Evolutionary conservation across 2,329 filamentous ascomycete species (phyloP).

Genomic region (Chrysoporthe puriensis): DNA sequence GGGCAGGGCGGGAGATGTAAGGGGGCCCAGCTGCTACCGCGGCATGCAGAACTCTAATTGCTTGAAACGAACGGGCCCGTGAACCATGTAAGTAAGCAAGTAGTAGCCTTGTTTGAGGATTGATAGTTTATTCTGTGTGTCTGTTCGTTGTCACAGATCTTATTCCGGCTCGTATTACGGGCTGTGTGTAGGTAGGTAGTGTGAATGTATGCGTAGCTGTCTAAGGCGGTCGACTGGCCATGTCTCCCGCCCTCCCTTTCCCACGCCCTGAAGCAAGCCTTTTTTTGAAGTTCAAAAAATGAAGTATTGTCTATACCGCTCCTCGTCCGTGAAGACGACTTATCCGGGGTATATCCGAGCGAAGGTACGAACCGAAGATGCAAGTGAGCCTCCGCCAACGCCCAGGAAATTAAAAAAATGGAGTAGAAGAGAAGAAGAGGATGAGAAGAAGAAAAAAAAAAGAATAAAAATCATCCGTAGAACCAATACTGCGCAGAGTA

Average conservation of each 20-base stretch:
- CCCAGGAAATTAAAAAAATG: not conserved
- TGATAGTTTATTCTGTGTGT: no score
- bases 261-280: no score
- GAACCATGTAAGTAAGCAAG: no score
- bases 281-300: no score
- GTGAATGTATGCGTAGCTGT: not conserved
- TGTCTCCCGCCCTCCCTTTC: not conserved
- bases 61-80: no score
- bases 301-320: not conserved
- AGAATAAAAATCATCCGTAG: constrained; percentile 40
- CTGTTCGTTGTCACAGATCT: not conserved
- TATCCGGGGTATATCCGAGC: constrained; percentile 12
- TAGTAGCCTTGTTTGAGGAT: no score
- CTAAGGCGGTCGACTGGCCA: not conserved
- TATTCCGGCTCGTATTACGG: not conserved
- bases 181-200: not conserved
- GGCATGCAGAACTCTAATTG: no score
- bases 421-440: not conserved
- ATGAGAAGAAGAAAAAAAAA: not conserved
- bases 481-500: constrained; percentile 65
- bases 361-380: constrained; percentile 9
- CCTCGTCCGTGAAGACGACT: not conserved
- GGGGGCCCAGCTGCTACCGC: no score
- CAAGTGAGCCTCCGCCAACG: not conserved
- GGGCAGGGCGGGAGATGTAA: no score